Evolutionary conservation across 306 rosid genomes (phyloP), one percentile per base, ranked within the genome.

Genomic region (Spatholobus suberectus): DNA sequence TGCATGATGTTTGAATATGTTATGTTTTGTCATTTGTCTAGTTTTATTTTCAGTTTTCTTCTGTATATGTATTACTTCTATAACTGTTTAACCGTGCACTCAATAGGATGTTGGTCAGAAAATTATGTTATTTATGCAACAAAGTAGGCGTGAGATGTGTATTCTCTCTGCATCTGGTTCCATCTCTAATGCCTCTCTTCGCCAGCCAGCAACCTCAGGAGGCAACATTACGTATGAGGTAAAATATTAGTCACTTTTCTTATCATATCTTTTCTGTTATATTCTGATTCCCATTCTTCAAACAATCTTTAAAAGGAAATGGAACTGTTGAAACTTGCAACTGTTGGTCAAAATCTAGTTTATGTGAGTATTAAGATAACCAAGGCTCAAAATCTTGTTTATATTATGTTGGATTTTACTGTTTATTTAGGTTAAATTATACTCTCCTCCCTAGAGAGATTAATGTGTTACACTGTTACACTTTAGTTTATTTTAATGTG

Each of bases 71-170:
- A 24, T 71, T 86, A 73, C 78, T 69, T 80, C 65, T 54, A 77
- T 91, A 85, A 84, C 80, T 75, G 67, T 82, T 52, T 83, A 59
- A 83, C 83, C 79, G 38, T 75, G 75, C 44, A 44, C 87, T 78
- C 69, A 82, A 69, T 86, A 96, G 99, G 99, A 96, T 81, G 98
- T 96, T 80, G 95, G 95, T 81, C 97, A 96, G 89, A 94, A 96
- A 88, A 94, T 96, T 78, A 92, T 94, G 97, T 55, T 81, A 81
- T 96, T 94, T 76, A 87, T 91, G 98, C 98, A 94, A 87, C 99
- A 94, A 87, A 89, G 90, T 84, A 96, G 89, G 90, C 95, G 97
- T 65, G 99, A 96, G 89, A 85, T 96, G 70, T 96, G 98, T 80
- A 91, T 96, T 79, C 72, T 96, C 43, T 94, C 99, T 47, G 99